These are phyloP conservation scores for Hypoxylon cercidicola DNA, from an alignment of 495 filamentous ascomycete species.

Conservation along the genomic window DNA sequence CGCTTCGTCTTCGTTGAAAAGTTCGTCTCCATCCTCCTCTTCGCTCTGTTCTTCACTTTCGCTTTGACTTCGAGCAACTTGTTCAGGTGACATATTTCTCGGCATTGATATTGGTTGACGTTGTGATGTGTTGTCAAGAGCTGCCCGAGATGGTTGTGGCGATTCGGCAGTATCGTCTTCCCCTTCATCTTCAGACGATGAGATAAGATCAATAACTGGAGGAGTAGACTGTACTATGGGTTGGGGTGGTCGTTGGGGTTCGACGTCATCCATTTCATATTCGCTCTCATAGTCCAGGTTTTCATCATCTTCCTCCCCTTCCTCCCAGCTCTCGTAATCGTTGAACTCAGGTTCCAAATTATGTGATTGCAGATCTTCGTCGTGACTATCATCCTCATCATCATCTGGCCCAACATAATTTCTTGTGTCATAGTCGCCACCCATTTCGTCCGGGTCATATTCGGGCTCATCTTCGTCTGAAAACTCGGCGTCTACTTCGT, in stretches of 20 bases:
- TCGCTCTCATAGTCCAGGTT: slow-evolving; percentile 36
- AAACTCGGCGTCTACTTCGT: slow-evolving; percentile 41
- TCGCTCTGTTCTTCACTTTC: slow-evolving; percentile 14
- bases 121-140: background rate
- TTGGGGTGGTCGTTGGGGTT: slow-evolving; percentile 15
- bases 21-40: slow-evolving; percentile 18
- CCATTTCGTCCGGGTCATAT: slow-evolving; percentile 47
- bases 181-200: slow-evolving; percentile 52
- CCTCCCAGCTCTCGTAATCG: slow-evolving; percentile 45
- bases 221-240: slow-evolving; percentile 37
- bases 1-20: background rate
- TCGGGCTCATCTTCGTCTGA: slow-evolving; percentile 54
- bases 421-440: slow-evolving; percentile 43
- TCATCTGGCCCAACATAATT: slow-evolving; percentile 47
- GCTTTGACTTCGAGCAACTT: slow-evolving; percentile 16
- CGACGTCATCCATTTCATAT: slow-evolving; percentile 30
- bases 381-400: slow-evolving; percentile 52
- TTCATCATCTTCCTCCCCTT: slow-evolving; percentile 43
- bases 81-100: background rate
- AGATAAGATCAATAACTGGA: slow-evolving; percentile 52
- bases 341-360: slow-evolving; percentile 41
- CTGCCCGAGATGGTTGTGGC: background rate
- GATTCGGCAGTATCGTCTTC: slow-evolving; percentile 33
- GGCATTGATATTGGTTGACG: background rate
- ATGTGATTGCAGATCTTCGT: slow-evolving; percentile 42